These are phyloP conservation scores for Earliella scabrosa DNA, from an alignment of 1,284 basidiomycete species.

Conservation along the genomic window DNA sequence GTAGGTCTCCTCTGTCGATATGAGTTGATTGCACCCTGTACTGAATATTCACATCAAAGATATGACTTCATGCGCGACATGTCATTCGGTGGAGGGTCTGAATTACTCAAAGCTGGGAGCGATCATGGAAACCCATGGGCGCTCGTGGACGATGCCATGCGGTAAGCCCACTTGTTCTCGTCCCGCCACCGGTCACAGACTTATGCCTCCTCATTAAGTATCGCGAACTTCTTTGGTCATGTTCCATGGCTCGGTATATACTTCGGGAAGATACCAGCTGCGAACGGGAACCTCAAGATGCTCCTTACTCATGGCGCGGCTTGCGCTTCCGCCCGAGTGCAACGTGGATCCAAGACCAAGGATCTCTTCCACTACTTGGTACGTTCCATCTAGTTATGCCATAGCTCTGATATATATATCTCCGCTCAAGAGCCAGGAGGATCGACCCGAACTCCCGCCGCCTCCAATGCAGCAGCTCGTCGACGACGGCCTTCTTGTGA, in stretches of 20 bases:
- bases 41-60: not conserved
- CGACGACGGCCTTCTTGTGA: conserved; percentile 20
- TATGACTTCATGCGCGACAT: conserved; percentile 34
- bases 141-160: conserved; percentile 9
- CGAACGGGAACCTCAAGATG: conserved; percentile 2
- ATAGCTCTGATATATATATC: not conserved
- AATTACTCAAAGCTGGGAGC: conserved; percentile 20
- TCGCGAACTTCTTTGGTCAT: conserved; percentile 7
- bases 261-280: conserved; percentile 9
- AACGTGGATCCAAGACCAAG: conserved; percentile 5
- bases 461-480: conserved; percentile 14
- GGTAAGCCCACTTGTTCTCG: conserved; percentile 4
- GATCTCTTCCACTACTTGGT: conserved; percentile 30
- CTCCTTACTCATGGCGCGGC: conserved; percentile 4
- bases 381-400: not conserved
- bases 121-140: conserved; percentile 16
- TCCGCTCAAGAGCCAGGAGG: conserved; percentile 25
- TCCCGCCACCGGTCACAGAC: no score
- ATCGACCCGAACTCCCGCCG: conserved; percentile 9
- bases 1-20: not conserved
- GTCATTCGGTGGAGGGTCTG: conserved; percentile 30
- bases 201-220: not conserved
- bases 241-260: conserved; percentile 23
- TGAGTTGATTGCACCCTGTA: not conserved
- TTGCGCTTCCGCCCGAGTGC: conserved; percentile 3